phyloP scores from a whole-genome alignment of 2,329 filamentous ascomycete genomes.

The Chalaropsis ovoidea region DNA sequence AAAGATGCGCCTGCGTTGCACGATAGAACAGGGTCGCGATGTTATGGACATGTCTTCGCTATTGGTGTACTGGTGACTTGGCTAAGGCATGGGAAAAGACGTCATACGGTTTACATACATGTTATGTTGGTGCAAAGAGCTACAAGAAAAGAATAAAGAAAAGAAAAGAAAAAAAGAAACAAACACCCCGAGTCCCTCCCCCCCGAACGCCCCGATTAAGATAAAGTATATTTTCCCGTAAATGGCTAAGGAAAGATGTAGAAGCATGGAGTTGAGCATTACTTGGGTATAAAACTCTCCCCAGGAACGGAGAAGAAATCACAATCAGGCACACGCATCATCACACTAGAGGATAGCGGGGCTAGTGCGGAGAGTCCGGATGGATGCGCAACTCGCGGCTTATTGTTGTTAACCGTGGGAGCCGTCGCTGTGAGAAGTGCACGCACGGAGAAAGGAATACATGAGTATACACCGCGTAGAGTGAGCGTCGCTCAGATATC shows the following conservation, averaged over 20 bases:
- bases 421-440: no score
- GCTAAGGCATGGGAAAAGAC: not conserved
- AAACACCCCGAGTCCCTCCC: not conserved
- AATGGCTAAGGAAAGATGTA: not conserved
- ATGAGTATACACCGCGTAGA: not conserved
- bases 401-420: not conserved
- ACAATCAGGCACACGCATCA: not conserved
- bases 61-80: not conserved
- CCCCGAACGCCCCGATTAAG: conserved; percentile 5
- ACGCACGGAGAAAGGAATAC: not conserved
- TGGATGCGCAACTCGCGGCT: not conserved
- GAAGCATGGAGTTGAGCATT: not conserved
- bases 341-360: not conserved
- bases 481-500: not conserved
- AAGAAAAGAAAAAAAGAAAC: not conserved
- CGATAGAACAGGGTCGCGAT: not conserved
- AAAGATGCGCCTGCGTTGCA: no score
- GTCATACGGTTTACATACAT: conserved; percentile 9
- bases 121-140: not conserved
- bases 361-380: not conserved
- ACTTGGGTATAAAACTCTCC: not conserved
- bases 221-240: conserved; percentile 4
- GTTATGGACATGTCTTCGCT: not conserved
- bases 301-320: not conserved
- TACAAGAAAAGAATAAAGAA: not conserved